Evolutionary conservation across 345 rosid species (phyloP).

Genomic region (Gossypium longicalyx): DNA sequence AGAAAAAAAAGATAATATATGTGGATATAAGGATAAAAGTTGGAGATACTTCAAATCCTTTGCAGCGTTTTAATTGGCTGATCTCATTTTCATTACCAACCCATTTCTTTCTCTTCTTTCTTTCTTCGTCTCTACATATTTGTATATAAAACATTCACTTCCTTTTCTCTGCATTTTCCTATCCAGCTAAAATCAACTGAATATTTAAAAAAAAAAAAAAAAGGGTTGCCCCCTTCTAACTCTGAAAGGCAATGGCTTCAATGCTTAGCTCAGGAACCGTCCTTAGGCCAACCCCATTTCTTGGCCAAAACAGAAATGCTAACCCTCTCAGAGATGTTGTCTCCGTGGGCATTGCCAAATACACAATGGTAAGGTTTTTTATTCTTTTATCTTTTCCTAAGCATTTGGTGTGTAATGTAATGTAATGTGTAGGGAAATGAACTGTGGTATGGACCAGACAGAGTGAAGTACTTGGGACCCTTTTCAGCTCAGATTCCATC

Average conservation of each 20-base stretch:
- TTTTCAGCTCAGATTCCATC: conserved; percentile 95
- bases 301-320: conserved; percentile 56
- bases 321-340: conserved; percentile 72
- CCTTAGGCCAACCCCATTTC: conserved; percentile 59
- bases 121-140: conserved; percentile 11
- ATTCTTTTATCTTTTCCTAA: not conserved
- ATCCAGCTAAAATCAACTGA: conserved; percentile 8
- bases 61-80: conserved; percentile 55
- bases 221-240: not conserved
- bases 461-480: conserved; percentile 94
- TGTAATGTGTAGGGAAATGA: conserved; percentile 50
- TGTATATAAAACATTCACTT: not conserved
- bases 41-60: conserved; percentile 63
- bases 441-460: conserved; percentile 94
- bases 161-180: conserved; percentile 6
- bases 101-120: conserved; percentile 11
- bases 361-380: conserved; percentile 52
- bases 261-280: conserved; percentile 63
- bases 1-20: conserved; percentile 23
- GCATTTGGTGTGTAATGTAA: conserved; percentile 2
- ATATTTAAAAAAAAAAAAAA: no score
- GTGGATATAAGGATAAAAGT: conserved; percentile 69
- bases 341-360: conserved; percentile 56
- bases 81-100: conserved; percentile 29
- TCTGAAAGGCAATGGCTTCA: conserved; percentile 38